A percentile compares a stretch with the other conserved stretches of the same genome.
These are phyloP conservation scores for Geosmithia flava DNA, from an alignment of 2,329 filamentous ascomycete genomes.

Conservation along the genomic window DNA sequence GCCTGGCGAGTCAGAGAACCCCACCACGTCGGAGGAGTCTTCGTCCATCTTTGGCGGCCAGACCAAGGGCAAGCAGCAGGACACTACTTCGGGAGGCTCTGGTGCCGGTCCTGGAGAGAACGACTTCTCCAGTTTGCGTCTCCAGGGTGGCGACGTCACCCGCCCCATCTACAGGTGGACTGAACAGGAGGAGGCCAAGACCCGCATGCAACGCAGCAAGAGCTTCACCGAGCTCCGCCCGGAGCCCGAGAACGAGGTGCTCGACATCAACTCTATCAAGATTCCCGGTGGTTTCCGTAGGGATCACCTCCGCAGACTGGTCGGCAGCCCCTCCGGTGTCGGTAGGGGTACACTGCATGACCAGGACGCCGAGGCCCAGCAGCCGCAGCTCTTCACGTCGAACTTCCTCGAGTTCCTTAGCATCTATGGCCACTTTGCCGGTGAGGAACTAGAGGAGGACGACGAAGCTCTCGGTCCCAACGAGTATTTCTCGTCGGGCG, in stretches of 20 bases:
- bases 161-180: conserved; percentile 95
- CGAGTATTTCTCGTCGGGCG: conserved; percentile 81
- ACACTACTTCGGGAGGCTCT: conserved; percentile 14
- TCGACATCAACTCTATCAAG: conserved; percentile 84
- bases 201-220: conserved; percentile 64
- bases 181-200: conserved; percentile 67
- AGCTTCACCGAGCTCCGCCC: conserved; percentile 74
- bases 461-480: conserved; percentile 79
- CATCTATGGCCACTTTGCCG: conserved; percentile 93
- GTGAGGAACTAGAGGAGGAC: conserved; percentile 92
- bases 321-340: conserved; percentile 41
- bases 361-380: conserved; percentile 14
- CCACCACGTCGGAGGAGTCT: conserved; percentile 32
- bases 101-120: conserved; percentile 43
- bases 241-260: conserved; percentile 64
- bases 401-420: conserved; percentile 95
- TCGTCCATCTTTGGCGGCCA: conserved; percentile 20
- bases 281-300: conserved; percentile 87
- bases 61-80: conserved; percentile 41
- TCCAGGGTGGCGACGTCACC: conserved; percentile 92
- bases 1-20: conserved; percentile 34
- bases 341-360: conserved; percentile 5
- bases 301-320: conserved; percentile 72
- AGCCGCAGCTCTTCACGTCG: conserved; percentile 60
- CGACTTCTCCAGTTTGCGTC: conserved; percentile 83